phyloP scores from a whole-genome alignment of 176 grass and related monocot species.

The Rhynchospora pubera region DNA sequence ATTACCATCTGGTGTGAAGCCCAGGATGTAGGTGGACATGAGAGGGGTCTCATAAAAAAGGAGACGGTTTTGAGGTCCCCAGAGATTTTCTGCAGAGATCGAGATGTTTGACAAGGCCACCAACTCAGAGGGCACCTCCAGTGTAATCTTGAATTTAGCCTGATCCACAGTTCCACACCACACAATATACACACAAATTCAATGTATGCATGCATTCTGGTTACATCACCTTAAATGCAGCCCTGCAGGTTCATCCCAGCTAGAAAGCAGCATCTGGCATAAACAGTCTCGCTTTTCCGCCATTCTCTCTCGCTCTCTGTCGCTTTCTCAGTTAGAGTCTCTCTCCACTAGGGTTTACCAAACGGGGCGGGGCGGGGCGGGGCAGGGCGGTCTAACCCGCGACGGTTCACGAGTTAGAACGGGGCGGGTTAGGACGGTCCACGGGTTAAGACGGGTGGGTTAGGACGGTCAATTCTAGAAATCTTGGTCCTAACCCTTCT shows the following conservation, averaged over 20 bases:
- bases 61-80: constrained; percentile 30
- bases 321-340: too few species aligned
- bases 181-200: not conserved
- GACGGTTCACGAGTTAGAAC: too few species aligned
- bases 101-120: constrained; percentile 78
- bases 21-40: constrained; percentile 79
- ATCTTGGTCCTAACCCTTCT: too few species aligned
- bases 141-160: constrained; percentile 72
- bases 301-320: too few species aligned
- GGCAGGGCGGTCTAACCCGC: too few species aligned
- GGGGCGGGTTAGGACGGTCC: too few species aligned
- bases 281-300: too few species aligned
- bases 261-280: constrained; percentile 69
- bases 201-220: too few species aligned
- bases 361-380: too few species aligned
- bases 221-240: constrained; percentile 66
- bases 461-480: too few species aligned
- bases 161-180: not conserved
- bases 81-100: constrained; percentile 27
- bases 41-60: constrained; percentile 62
- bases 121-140: constrained; percentile 56
- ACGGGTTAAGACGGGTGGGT: too few species aligned
- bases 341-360: too few species aligned
- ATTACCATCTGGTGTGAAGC: constrained; percentile 37
- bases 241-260: constrained; percentile 70